Base-by-base conservation (phyloP, 1,284 basidiomycete species). In the Mycena sp. region DNA sequence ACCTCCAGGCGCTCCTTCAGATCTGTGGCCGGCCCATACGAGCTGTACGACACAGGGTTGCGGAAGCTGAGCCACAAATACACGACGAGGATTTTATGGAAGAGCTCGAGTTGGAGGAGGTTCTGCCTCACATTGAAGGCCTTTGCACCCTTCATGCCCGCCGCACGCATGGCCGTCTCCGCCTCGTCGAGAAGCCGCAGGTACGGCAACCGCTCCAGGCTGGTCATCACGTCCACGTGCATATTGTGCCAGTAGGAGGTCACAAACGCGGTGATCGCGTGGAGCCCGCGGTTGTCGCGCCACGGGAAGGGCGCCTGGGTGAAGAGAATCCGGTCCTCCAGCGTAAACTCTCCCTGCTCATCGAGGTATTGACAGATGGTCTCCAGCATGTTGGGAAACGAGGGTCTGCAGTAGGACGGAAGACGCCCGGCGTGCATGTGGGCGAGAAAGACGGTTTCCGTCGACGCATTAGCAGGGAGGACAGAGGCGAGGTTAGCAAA, bases 11-110 rank as follows among this genome's bases (percentile, higher is more conserved):
- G 79, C n/a, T 73, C 73, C 75, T 95, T 95, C 57, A 92, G 71
- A 44, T 74, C 76, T 5, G 78, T 72, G 1, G 87, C 90, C 41
- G 82, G 77, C 11, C 79, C 75, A 30, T 83, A 78, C 35, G 92
- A 84, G 17, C 85, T 80, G 74, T 94, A 99, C 12, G 88, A 84
- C 48, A 95, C 81, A 1, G 88, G 85, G 51, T 89, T 84, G n/a
- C 96, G 88, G 76, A 88, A 91, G 23, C 84, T 84, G 61, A 98
- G 83, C 97, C 97, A 99, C 56, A 95, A 81, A 76, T 99, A 99
- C 19, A 93, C 70, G 17, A 92, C 88, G 26, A 96, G 74, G n/a
- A 87, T 79, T 70, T 92, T 91, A 77, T 99, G 96, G 58, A 96
- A 77, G 3, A 84, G 83, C 77, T 99, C 97, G 37, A 99, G 81